A percentile compares a stretch with the other conserved stretches of the same genome.
Evolutionary conservation across 1,139 yeast genomes (phyloP).

Genomic region (Saccharomyces pastorianus): DNA sequence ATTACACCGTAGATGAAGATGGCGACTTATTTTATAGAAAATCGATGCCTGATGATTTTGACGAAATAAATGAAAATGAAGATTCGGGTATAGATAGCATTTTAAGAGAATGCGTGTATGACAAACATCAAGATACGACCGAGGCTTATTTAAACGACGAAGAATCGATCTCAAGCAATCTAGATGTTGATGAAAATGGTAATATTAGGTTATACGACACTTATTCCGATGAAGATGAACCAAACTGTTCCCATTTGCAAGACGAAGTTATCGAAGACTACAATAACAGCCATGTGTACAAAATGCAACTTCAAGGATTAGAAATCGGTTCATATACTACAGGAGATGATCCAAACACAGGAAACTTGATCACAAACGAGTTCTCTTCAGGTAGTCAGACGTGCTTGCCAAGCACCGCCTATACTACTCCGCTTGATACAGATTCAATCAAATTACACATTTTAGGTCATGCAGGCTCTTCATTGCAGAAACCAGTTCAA

Average conservation of each 20-base stretch:
- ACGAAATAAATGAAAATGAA: constrained; percentile 6
- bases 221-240: constrained; percentile 4
- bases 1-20: constrained; percentile 18
- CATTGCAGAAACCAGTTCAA: neutral
- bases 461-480: neutral
- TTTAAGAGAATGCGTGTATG: neutral
- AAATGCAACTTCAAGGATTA: constrained; percentile 6
- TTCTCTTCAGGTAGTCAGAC: neutral
- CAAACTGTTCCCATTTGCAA: constrained; percentile 9
- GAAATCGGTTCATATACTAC: neutral
- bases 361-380: neutral
- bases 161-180: constrained; percentile 9
- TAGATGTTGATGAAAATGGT: constrained; percentile 20
- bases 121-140: neutral
- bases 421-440: neutral
- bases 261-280: constrained; percentile 18
- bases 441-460: neutral
- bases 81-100: neutral
- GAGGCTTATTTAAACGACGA: neutral
- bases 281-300: constrained; percentile 17
- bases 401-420: neutral
- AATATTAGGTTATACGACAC: constrained; percentile 3
- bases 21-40: constrained; percentile 23
- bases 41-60: neutral
- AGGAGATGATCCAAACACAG: neutral